Base-by-base conservation (phyloP, 1,284 basidiomycete species). In the Cryptococcus wingfieldii region DNA sequence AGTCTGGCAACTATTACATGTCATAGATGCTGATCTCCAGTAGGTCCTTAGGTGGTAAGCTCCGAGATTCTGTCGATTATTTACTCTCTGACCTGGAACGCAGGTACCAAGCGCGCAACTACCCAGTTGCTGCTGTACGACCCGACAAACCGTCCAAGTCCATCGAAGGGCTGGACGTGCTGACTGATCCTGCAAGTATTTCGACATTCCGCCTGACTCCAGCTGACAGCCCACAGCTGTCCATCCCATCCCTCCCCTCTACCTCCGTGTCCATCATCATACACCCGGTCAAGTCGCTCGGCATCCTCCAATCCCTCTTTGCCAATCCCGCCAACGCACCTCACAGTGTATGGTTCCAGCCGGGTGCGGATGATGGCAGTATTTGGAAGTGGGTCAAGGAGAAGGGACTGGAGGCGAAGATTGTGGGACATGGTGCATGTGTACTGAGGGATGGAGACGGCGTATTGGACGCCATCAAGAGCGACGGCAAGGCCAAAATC, bases 201-300 rank as follows among this genome's bases (percentile, higher is more conserved):
- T 23, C 19, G 6, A 6, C 77, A 89, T 7, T 61, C 85, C 48
- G 64, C 77, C 53, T 82, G 4, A 9, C 46, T 28, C 46, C 65
- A 87, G 46, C 43, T 41, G 38, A 73, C 73, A 42, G 9, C 7
- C 41, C 16, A 42, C 79, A 91, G 60, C 69, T 78, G 5, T 81
- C 85, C 38, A 81, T 92, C n/a, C 70, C 82, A 16, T 77, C 78
- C 42, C 87, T 89, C 3, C 69, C 79, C 3, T 78, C 84, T 59
- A 93, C 90, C 0, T 86, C 87, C 10, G 79, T 93, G 57, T 88
- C 86, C 64, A 83, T 92, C 60, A 83, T 93, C 68, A 90, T 89
- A 5, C 83, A 85, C 49, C 82, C 87, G 23, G 83, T 83, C 76
- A 84, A 86, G 38, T 67, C 65, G 23, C 50, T 71, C 18, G 44